phyloP scores from a whole-genome alignment of 1,284 basidiomycete genomes.

The Malassezia brasiliensis region DNA sequence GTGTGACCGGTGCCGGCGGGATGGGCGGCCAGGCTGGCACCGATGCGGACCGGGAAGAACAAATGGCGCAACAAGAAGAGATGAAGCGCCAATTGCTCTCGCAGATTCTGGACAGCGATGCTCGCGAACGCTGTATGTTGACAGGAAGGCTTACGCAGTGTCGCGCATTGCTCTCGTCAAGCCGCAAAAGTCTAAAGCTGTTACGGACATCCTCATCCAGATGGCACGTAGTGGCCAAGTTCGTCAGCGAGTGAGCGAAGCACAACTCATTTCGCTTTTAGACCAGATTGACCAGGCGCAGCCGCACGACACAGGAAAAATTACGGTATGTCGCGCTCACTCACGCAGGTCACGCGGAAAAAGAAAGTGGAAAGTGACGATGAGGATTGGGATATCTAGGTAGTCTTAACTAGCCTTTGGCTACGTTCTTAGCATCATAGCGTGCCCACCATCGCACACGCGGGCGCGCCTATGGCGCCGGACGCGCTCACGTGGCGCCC shows the following conservation, averaged over 20 bases:
- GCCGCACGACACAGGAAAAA: conserved; percentile 26
- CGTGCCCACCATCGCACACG: too few relatives aligned
- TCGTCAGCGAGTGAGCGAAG: conserved; percentile 71
- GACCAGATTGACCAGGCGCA: conserved; percentile 66
- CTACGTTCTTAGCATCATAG: too few relatives aligned
- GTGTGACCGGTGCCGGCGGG: background rate
- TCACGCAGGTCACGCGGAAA: conserved; percentile 10
- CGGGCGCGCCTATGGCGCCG: too few relatives aligned
- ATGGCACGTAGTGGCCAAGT: conserved; percentile 92
- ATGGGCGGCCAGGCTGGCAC: conserved; percentile 39
- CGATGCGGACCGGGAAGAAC: conserved; percentile 48
- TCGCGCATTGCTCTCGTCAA: conserved; percentile 87
- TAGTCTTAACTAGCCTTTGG: too few relatives aligned
- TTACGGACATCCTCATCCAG: conserved; percentile 71
- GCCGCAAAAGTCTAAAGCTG: conserved; percentile 72
- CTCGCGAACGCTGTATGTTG: conserved; percentile 76
- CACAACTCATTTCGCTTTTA: conserved; percentile 77
- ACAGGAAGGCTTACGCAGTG: conserved; percentile 52
- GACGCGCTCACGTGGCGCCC: too few relatives aligned
- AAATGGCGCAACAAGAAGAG: conserved; percentile 49
- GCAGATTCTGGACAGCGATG: conserved; percentile 75
- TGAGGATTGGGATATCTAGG: conserved; percentile 17
- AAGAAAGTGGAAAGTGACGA: conserved; percentile 16
- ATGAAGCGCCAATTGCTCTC: conserved; percentile 62
- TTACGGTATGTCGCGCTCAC: conserved; percentile 32